These are phyloP conservation scores for Geopyxis carbonaria DNA, from an alignment of 495 filamentous ascomycete genomes.

Conservation along the genomic window DNA sequence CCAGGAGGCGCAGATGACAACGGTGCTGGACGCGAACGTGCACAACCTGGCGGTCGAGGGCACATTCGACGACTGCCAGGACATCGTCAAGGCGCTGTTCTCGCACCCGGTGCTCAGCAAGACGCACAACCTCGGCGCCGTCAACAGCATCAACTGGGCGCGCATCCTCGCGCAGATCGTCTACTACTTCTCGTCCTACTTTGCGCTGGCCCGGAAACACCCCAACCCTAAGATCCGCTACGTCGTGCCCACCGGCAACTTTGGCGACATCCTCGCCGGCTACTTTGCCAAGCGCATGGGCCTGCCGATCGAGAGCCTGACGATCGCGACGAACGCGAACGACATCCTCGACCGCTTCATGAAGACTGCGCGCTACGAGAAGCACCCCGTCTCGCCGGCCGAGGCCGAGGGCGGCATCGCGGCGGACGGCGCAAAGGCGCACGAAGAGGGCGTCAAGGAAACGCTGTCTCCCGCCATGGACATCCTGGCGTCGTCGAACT, in stretches of 20 bases:
- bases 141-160: conserved; percentile 84
- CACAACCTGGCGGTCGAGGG: conserved; percentile 75
- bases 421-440: conserved; percentile 47
- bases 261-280: conserved; percentile 87
- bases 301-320: conserved; percentile 62
- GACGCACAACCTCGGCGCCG: conserved; percentile 58
- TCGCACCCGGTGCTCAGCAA: conserved; percentile 57
- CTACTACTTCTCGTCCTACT: conserved; percentile 87
- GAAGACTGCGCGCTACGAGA: conserved; percentile 66
- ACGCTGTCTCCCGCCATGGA: conserved; percentile 91
- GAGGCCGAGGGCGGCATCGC: conserved; percentile 39
- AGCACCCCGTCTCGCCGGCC: conserved; percentile 37
- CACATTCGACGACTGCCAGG: conserved; percentile 92
- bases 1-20: conserved; percentile 93
- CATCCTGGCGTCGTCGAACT: conserved; percentile 86
- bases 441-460: conserved; percentile 59
- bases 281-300: conserved; percentile 88
- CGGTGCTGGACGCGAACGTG: conserved; percentile 68
- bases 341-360: conserved; percentile 78
- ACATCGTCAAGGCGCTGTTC: conserved; percentile 87
- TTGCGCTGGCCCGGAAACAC: conserved; percentile 44
- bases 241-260: conserved; percentile 84
- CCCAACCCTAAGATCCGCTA: conserved; percentile 49
- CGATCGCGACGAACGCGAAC: conserved; percentile 85
- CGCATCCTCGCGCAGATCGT: conserved; percentile 85